These are phyloP conservation scores for Plectosphaerella sp. DNA, from an alignment of 2,329 filamentous ascomycete genomes.

Conservation along the genomic window DNA sequence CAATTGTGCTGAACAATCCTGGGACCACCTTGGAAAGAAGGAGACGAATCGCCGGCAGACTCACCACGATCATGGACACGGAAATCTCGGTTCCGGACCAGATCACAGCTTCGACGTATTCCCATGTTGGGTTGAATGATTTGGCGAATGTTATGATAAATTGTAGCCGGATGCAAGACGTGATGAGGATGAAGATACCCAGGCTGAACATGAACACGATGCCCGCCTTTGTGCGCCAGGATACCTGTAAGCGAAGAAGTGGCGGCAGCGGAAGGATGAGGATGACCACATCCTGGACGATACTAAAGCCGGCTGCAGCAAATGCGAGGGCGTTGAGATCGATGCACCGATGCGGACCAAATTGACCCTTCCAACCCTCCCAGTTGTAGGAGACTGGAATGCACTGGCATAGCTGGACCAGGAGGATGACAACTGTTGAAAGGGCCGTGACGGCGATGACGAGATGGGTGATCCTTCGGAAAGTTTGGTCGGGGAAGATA, in stretches of 20 bases:
- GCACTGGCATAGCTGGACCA: constrained; percentile 31
- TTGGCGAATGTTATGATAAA: constrained; percentile 26
- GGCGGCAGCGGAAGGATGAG: constrained; percentile 27
- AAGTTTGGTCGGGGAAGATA: constrained; percentile 21
- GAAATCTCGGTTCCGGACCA: constrained; percentile 39
- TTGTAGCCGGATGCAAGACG: constrained; percentile 28
- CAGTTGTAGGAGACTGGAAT: constrained; percentile 24
- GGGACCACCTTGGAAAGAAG: constrained; percentile 15
- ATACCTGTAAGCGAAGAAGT: constrained; percentile 21
- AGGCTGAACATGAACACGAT: constrained; percentile 32
- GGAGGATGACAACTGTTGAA: constrained; percentile 20
- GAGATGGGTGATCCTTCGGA: constrained; percentile 18
- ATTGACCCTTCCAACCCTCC: constrained; percentile 24
- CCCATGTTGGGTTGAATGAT: constrained; percentile 33
- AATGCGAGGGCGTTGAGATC: constrained; percentile 25
- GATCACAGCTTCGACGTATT: constrained; percentile 32
- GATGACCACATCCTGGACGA: constrained; percentile 28
- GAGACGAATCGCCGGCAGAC: constrained; percentile 32
- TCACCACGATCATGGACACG: constrained; percentile 34
- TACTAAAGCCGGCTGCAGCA: constrained; percentile 23
- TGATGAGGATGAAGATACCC: constrained; percentile 29
- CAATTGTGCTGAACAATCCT: constrained; percentile 3
- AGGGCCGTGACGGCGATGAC: constrained; percentile 19
- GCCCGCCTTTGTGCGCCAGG: constrained; percentile 17
- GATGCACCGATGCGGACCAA: constrained; percentile 20